Evolutionary conservation across 2,329 filamentous ascomycete species (phyloP).

Genomic region (Elsinoe perseae): DNA sequence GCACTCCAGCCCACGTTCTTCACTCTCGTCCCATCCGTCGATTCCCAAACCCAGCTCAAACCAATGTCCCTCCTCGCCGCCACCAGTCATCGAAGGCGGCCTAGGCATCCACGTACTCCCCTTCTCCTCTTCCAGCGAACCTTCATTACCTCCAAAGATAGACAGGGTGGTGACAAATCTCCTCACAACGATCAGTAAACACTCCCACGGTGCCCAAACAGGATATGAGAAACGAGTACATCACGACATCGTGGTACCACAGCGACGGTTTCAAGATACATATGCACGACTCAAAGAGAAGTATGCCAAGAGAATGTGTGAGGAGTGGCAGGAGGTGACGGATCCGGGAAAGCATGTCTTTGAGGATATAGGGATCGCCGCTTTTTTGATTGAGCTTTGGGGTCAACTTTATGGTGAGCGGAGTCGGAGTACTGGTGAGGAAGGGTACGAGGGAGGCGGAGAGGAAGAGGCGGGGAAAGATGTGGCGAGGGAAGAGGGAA

Average conservation of each 20-base stretch:
- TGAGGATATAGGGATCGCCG: constrained; percentile 83
- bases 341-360: constrained; percentile 90
- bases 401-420: constrained; percentile 62
- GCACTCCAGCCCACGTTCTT: constrained; percentile 40
- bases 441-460: not conserved
- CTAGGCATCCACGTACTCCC: constrained; percentile 47
- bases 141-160: no score
- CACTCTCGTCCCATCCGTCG: not conserved
- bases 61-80: not conserved
- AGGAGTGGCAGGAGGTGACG: constrained; percentile 77
- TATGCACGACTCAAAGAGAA: constrained; percentile 72
- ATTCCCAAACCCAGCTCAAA: no score
- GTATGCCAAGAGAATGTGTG: constrained; percentile 64
- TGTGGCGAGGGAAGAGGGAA: constrained; percentile 17
- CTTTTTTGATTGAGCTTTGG: constrained; percentile 92
- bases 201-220: constrained; percentile 55
- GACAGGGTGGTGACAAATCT: constrained; percentile 61
- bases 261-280: constrained; percentile 69
- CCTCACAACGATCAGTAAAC: constrained; percentile 62
- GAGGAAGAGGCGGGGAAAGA: constrained; percentile 19
- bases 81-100: constrained; percentile 20
- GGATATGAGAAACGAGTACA: constrained; percentile 76
- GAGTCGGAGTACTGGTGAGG: not conserved
- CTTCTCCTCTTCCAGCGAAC: no score
- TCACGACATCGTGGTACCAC: constrained; percentile 73